Evolutionary conservation across 2,329 filamentous ascomycete genomes (phyloP).

Genomic region (Coleophoma crateriformis): DNA sequence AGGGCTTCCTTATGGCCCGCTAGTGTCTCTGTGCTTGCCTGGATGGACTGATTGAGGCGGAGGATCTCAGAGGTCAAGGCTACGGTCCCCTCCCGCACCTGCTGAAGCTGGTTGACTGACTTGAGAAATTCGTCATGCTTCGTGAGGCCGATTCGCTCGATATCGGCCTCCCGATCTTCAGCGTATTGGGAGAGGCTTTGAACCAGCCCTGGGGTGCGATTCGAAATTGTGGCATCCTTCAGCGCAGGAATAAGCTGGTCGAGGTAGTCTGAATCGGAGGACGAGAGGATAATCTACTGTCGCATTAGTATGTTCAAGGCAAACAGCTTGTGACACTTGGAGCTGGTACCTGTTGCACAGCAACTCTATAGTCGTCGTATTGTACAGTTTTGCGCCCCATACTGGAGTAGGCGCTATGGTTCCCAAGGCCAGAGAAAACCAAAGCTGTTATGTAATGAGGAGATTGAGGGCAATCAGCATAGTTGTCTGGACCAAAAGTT

Average conservation of each 20-base stretch:
- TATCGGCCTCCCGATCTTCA: conserved; percentile 80
- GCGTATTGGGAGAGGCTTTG: conserved; percentile 78
- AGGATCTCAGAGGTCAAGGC: conserved; percentile 85
- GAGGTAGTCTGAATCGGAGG: conserved; percentile 88
- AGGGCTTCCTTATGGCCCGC: conserved; percentile 91
- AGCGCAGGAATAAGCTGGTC: conserved; percentile 93
- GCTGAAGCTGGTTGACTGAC: conserved; percentile 90
- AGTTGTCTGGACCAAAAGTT: too few relatives aligned
- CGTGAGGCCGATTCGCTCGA: conserved; percentile 88
- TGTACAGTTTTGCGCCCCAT: conserved; percentile 14
- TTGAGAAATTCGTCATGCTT: conserved; percentile 96
- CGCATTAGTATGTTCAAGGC: background rate
- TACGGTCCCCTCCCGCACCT: conserved; percentile 86
- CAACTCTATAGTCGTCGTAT: conserved; percentile 25
- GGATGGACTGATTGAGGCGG: conserved; percentile 88
- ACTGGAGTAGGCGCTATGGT: too few relatives aligned
- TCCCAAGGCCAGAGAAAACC: too few relatives aligned
- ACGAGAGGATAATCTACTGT: conserved; percentile 79
- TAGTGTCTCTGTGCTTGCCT: conserved; percentile 88
- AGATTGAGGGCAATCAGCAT: too few relatives aligned
- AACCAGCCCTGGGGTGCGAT: conserved; percentile 66
- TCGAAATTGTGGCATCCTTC: conserved; percentile 77
- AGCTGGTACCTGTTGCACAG: conserved; percentile 22
- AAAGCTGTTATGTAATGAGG: too few relatives aligned
- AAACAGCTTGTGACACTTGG: background rate